Evolutionary conservation across 805 yeast genomes (phyloP), one percentile per base, ranked within the genome.

Genomic region (Limtongia smithiae): DNA sequence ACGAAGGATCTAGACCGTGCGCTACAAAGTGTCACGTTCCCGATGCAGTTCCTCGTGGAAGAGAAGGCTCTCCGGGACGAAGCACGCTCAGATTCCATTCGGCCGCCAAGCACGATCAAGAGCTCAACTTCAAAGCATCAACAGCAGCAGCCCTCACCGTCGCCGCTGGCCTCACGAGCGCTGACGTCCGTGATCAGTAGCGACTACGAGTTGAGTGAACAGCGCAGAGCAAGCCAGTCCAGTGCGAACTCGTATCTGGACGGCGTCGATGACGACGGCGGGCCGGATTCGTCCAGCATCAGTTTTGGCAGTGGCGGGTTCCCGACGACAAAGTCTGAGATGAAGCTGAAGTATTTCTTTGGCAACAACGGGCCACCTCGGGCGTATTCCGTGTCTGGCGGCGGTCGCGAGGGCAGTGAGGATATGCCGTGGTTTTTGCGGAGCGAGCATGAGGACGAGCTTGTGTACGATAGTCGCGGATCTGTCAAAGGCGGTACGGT

Each of bases 401-500:
- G 31, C 7, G n/a, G n/a, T 28, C 44, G 38, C 5, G 45, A 44
- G 2, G 15, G 48, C 11, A 18, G 45, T 12, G 48, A 52, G n/a
- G 55, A 32, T 17, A 51, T 64, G 17, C 77, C 80, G 1, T 77
- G 81, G 81, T 78, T 66, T 55, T 61, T 78, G 45, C 77, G 73
- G 52, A 75, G 76, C 54, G 81, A 77, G 37, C 76, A 75, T 47
- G 75, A 65, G 48, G 77, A 74, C 50, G 60, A 70, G 32, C 52
- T 68, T 43, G 71, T 81, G 22, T 81, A 79, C 59, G 93, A 87
- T 55, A 69, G 79, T 27, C 79, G 80, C 51, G 90, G 87, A 1
- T 73, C 74, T 43, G 73, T 88, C 40, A 84, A 80, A 66, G 95
- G 95, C 44, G 96, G 95, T 3, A 78, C 91, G 0, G 74, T 78